Conservation (phyloP, 768 basidiomycete species). For the Pulveroboletus ravenelii region DNA sequence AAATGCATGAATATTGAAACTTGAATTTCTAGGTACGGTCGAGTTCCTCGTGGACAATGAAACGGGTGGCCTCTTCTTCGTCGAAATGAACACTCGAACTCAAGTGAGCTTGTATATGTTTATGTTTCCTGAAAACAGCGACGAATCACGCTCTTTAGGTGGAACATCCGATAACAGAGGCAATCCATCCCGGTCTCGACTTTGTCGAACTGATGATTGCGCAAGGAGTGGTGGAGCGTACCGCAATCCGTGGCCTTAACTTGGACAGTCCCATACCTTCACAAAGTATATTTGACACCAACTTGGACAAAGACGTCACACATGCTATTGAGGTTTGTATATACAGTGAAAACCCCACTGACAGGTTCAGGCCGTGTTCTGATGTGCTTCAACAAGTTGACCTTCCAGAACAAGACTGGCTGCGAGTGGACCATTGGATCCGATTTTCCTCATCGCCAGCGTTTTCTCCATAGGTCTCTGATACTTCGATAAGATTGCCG, state of each 20-base stretch:
- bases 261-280: slow-evolving; percentile 28
- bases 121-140: not conserved
- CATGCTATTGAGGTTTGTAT: slow-evolving; percentile 56
- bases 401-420: slow-evolving; percentile 43
- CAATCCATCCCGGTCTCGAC: slow-evolving; percentile 50
- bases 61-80: slow-evolving; percentile 55
- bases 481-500: slow-evolving; percentile 36
- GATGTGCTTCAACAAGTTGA: too few relatives aligned
- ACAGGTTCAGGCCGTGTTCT: too few relatives aligned
- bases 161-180: slow-evolving; percentile 65
- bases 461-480: not conserved
- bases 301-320: slow-evolving; percentile 8
- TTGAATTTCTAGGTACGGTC: slow-evolving; percentile 45
- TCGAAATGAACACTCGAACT: slow-evolving; percentile 70
- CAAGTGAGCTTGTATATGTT: slow-evolving; percentile 34
- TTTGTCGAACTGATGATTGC: slow-evolving; percentile 62
- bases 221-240: slow-evolving; percentile 44
- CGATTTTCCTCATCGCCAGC: slow-evolving; percentile 9
- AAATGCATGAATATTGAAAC: not conserved
- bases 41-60: slow-evolving; percentile 60
- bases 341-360: too few relatives aligned
- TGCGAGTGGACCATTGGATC: slow-evolving; percentile 63
- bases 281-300: slow-evolving; percentile 35
- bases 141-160: slow-evolving; percentile 37
- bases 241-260: slow-evolving; percentile 10